phyloP scores from a whole-genome alignment of 768 basidiomycete species.

The Saitozyma sp. region DNA sequence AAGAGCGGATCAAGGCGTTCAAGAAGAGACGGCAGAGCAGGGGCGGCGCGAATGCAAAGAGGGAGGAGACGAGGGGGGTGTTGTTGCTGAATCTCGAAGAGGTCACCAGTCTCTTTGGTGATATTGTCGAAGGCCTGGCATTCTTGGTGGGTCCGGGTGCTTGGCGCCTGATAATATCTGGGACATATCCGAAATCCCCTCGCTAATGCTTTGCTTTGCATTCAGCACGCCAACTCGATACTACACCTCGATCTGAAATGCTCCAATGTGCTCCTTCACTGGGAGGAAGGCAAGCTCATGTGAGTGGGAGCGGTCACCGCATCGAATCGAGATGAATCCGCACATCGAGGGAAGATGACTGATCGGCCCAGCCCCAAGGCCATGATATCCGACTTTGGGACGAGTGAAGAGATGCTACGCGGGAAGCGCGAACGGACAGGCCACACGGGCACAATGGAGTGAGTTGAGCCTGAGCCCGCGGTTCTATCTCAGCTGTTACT shows the following conservation, averaged over 20 bases:
- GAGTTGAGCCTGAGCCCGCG: constrained; percentile 53
- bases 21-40: constrained; percentile 34
- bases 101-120: constrained; percentile 73
- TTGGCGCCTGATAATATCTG: not conserved
- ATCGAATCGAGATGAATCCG: not conserved
- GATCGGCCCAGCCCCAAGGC: constrained; percentile 69
- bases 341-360: not conserved
- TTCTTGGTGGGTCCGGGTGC: constrained; percentile 67
- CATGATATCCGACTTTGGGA: constrained; percentile 94
- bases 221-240: constrained; percentile 60
- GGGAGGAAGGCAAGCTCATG: constrained; percentile 84
- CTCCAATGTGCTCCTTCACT: constrained; percentile 86
- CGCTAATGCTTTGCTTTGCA: not conserved
- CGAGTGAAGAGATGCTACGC: constrained; percentile 84
- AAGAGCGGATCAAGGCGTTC: constrained; percentile 44
- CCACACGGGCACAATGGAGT: constrained; percentile 96
- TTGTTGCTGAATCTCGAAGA: constrained; percentile 84
- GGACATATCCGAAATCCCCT: not conserved
- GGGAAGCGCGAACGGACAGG: constrained; percentile 71
- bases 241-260: constrained; percentile 92
- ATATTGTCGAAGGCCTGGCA: constrained; percentile 79
- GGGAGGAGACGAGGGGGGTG: constrained; percentile 59
- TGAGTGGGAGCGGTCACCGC: constrained; percentile 50
- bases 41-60: constrained; percentile 7
- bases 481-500: too few relatives aligned